Evolutionary conservation across 352 stramenopile species (phyloP), one percentile per base, ranked within the genome.

Genomic region (Thraustochytrium striatum): DNA sequence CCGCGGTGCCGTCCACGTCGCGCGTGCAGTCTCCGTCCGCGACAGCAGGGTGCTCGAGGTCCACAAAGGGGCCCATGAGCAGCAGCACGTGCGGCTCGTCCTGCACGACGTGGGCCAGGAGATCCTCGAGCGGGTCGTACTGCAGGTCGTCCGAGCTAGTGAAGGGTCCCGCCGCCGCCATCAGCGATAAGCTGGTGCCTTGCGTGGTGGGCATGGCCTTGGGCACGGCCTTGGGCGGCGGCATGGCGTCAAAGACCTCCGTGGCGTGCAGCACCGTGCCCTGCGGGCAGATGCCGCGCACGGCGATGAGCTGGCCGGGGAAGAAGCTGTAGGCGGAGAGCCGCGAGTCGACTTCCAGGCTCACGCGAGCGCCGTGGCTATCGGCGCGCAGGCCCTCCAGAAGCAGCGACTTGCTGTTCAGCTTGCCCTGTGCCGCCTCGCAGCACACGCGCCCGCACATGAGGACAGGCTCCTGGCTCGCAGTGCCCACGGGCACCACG

Each of bases 21-120:
- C 57, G 84, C 3, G 87, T 85, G 16, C 91, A 87, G 35, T 93
- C 72, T 13, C 92, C 93, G 44, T 91, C 85, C 68, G 92, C 83
- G 44, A 97, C 91, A 69, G 91, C 89, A 21, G 90, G 86, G 78
- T 98, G 94, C 70, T 90, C 88, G 28, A 86, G 87, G 84, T 98
- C 94, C 32, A 99, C 95, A 87, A 99, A 99, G 16, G 95, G 95
- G 19, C 95, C 95, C 43, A 94, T 88, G 30, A 99, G 84, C 61
- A 99, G 86, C 16, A 98, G 88, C 28, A 98, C 92, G 84, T 98
- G 92, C 0, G 95, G 94, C 69, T 90, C 91, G 35, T 94, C 85
- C 72, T 91, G 85, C 7, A 87, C 62, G 43, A 92, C 84, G 0
- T 84, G 87, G 3, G 87, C 84, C 21, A 99, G 82, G 2, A 98